Conservation (phyloP, 1,284 basidiomycete genomes). For the Filobasidium uniguttulatum region DNA sequence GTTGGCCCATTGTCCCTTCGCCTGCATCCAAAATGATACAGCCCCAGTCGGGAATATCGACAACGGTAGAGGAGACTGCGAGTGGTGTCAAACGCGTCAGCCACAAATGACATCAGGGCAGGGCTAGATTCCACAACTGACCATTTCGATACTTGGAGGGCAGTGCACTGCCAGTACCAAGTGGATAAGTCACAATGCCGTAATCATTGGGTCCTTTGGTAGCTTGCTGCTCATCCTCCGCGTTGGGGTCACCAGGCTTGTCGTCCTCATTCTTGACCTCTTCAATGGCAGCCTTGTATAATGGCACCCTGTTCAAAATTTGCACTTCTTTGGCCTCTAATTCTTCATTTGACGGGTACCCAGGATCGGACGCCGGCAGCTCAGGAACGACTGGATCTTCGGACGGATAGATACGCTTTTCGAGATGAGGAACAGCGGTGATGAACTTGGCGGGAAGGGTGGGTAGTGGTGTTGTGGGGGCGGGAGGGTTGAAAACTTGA, state of each 20-base stretch:
- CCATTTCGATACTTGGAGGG: slow-evolving; percentile 76
- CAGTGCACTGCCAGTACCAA: slow-evolving; percentile 78
- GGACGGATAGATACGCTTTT: slow-evolving; percentile 22
- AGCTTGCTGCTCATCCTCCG: not conserved
- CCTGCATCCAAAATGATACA: slow-evolving; percentile 76
- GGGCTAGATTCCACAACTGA: slow-evolving; percentile 27
- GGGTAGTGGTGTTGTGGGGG: not conserved
- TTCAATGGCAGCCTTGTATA: slow-evolving; percentile 18
- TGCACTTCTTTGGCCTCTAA: slow-evolving; percentile 15
- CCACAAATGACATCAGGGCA: not conserved
- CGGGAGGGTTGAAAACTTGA: slow-evolving; percentile 11
- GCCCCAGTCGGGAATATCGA: slow-evolving; percentile 54
- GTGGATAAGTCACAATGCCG: slow-evolving; percentile 56
- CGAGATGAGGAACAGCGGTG: slow-evolving; percentile 32
- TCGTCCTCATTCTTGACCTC: slow-evolving; percentile 15
- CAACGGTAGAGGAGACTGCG: slow-evolving; percentile 59
- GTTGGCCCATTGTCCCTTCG: slow-evolving; percentile 83
- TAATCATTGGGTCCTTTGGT: slow-evolving; percentile 39
- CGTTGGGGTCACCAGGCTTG: too few species aligned
- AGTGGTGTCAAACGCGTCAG: not conserved
- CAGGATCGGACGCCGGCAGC: slow-evolving; percentile 19
- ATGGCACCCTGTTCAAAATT: slow-evolving; percentile 14
- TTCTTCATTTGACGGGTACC: slow-evolving; percentile 19
- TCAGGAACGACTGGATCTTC: slow-evolving; percentile 14
- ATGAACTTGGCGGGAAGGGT: slow-evolving; percentile 19